phyloP scores from a whole-genome alignment of 306 rosid genomes.

The Dalbergia oliveri region DNA sequence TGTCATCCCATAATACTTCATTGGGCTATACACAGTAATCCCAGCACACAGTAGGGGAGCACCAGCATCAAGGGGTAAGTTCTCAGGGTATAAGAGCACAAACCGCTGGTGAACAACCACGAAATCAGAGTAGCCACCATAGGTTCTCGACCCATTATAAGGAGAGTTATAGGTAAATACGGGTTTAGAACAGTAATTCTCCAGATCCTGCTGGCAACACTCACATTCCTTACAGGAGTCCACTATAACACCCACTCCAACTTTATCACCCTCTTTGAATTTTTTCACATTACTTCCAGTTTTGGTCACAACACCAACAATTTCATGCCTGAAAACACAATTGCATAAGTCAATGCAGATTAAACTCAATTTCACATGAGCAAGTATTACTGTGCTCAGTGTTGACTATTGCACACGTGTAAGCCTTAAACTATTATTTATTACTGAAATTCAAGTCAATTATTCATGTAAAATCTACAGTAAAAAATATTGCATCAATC shows the following conservation, averaged over 20 bases:
- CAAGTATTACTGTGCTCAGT: slow-evolving; percentile 17
- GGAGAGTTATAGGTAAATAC: slow-evolving; percentile 69
- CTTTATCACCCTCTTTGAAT: slow-evolving; percentile 81
- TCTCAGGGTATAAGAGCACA: slow-evolving; percentile 76
- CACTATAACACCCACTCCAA: slow-evolving; percentile 91
- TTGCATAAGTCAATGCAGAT: neutral
- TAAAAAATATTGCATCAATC: slow-evolving; percentile 5
- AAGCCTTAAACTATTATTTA: slow-evolving; percentile 5
- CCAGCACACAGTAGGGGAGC: slow-evolving; percentile 98
- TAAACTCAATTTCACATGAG: neutral
- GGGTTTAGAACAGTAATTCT: slow-evolving; percentile 74
- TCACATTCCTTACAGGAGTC: slow-evolving; percentile 84
- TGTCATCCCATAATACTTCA: slow-evolving; percentile 89
- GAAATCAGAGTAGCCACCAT: slow-evolving; percentile 85
- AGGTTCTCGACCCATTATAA: slow-evolving; percentile 64
- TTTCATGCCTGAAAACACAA: slow-evolving; percentile 78
- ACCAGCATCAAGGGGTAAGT: slow-evolving; percentile 78
- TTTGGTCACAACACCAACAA: slow-evolving; percentile 76
- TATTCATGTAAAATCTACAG: neutral
- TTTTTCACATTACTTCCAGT: slow-evolving; percentile 71
- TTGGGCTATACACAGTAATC: slow-evolving; percentile 88
- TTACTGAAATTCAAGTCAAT: neutral
- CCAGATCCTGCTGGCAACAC: slow-evolving; percentile 74
- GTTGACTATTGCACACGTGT: neutral
- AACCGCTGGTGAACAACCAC: slow-evolving; percentile 79